Evolutionary conservation across 1,284 basidiomycete species (phyloP).

Genomic region (Ceratorhiza oryzae-sativae): DNA sequence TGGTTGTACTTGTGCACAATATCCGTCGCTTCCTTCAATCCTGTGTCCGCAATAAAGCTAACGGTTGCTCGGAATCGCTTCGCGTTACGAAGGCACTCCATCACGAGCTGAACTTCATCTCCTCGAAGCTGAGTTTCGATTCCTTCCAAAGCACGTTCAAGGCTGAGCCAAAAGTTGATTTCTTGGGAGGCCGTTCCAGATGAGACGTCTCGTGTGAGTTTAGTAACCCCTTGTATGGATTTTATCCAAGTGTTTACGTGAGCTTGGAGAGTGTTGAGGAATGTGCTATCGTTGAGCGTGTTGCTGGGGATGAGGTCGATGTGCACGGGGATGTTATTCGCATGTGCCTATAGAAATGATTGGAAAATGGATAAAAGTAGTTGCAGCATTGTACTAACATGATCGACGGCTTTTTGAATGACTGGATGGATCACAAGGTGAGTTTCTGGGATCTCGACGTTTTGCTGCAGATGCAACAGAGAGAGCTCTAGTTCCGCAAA

Average conservation of each 20-base stretch:
- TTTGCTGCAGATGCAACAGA: conserved; percentile 94
- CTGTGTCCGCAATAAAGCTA: conserved; percentile 97
- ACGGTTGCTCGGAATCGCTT: conserved; percentile 98
- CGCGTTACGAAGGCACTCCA: conserved; percentile 94
- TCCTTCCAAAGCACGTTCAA: conserved; percentile 91
- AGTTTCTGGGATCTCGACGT: conserved; percentile 98
- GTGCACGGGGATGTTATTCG: conserved; percentile 66
- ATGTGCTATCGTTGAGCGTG: conserved; percentile 83
- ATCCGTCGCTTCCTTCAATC: conserved; percentile 91
- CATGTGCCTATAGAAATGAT: conserved; percentile 58
- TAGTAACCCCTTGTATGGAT: conserved; percentile 96
- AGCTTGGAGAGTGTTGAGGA: conserved; percentile 92
- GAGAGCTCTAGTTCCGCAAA: conserved; percentile 98
- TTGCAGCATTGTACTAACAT: conserved; percentile 52
- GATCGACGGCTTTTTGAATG: conserved; percentile 87
- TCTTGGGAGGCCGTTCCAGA: conserved; percentile 97
- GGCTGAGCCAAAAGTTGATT: conserved; percentile 97
- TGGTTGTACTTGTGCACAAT: conserved; percentile 96
- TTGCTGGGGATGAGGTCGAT: conserved; percentile 79
- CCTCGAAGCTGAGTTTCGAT: conserved; percentile 92
- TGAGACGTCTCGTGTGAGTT: conserved; percentile 89
- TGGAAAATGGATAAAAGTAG: neutral
- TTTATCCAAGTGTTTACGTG: conserved; percentile 99
- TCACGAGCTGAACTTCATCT: conserved; percentile 92
- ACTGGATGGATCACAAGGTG: conserved; percentile 90